These are phyloP conservation scores for Artemisia tridentata DNA, from an alignment of 129 eudicot species.

Conservation along the genomic window DNA sequence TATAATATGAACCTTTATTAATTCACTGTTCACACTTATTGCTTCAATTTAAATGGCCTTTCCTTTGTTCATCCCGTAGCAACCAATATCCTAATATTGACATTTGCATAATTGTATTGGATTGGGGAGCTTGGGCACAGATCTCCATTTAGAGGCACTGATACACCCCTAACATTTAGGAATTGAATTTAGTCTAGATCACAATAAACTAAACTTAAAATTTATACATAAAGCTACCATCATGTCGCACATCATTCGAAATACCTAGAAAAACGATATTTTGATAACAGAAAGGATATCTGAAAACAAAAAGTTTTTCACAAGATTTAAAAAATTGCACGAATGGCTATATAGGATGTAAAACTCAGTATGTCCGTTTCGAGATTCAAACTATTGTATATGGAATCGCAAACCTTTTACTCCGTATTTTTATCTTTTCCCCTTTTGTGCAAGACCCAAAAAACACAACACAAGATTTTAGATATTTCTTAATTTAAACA, in stretches of 20 bases:
- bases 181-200: background rate
- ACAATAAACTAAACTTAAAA: background rate
- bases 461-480: background rate
- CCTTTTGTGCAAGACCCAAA: background rate
- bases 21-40: background rate
- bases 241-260: background rate
- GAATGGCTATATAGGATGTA: slow-evolving; percentile 11
- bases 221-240: slow-evolving; percentile 2
- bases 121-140: slow-evolving; percentile 11
- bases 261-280: slow-evolving; percentile 13
- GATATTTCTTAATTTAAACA: background rate
- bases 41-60: background rate
- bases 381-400: slow-evolving; percentile 11
- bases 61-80: background rate
- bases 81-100: background rate
- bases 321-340: slow-evolving; percentile 11
- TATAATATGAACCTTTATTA: too few relatives aligned
- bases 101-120: slow-evolving; percentile 7
- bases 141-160: slow-evolving; percentile 1
- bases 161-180: too few relatives aligned
- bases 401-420: background rate
- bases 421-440: background rate
- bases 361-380: slow-evolving; percentile 12
- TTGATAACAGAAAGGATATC: background rate
- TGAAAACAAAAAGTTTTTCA: slow-evolving; percentile 13